Base-by-base conservation (phyloP, 805 yeast genomes). In the Kazachstania bromeliacearum region DNA sequence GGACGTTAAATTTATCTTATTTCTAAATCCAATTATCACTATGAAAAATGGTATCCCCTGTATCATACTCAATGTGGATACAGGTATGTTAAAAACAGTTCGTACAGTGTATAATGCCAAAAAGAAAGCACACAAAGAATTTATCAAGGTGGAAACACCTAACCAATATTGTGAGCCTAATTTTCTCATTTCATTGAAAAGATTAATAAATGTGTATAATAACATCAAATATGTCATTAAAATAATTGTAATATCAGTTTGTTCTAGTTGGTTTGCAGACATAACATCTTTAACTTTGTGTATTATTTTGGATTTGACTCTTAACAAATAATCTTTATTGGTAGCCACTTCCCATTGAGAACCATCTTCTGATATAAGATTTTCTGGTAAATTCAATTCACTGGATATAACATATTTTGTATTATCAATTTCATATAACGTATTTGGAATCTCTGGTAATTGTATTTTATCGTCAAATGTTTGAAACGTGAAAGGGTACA, bases 21-120 rank as follows among this genome's bases (percentile, higher is more conserved):
- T 81, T 54, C 84, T 87, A 62, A 89, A 89, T 1, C 97, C 98
- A 52, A 92, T 76, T 3, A 85, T 78, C 14, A 94, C 85, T 15
- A 89, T 94, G 51, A 89, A 71, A 60, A 92, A 89, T 15, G 98
- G 98, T 32, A 89, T 63, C 20, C 96, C 96, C 63, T 92, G 96
- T 39, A 87, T 74, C 44, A 89, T 66, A 36, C 83, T 75, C 37
- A 82, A 64, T 38, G 84, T 66, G 5, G 94, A 75, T 23, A 88
- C 77, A 34, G 71, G 71, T 25, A 73, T 63, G 25, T 73, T 72
- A 32, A 82, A 61, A 22, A 73, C 50, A 38, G 70, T 67, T 21
- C 75, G 68, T 5, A 81, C 68, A 31, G 79, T 64, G 41, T 74
- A 75, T 32, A 82, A 67, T 2, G 96, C 95, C 46, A 83, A 73